Evolutionary conservation across 257 asterid species (phyloP).

Genomic region (Ballota nigra): DNA sequence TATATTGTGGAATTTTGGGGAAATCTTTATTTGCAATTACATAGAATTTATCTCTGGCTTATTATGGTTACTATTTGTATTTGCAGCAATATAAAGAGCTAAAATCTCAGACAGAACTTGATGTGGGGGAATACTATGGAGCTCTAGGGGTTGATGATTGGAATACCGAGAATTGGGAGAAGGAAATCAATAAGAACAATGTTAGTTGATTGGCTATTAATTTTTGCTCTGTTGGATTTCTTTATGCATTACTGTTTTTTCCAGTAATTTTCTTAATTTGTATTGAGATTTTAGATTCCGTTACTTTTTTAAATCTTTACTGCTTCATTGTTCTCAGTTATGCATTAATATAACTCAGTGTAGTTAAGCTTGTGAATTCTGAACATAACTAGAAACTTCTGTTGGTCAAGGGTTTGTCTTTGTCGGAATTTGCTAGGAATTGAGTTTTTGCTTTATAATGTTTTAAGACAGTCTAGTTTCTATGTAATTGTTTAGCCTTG

Average conservation of each 20-base stretch:
- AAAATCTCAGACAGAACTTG: constrained; percentile 50
- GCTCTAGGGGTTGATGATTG: constrained; percentile 72
- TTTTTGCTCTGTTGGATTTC: not conserved
- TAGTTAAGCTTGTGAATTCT: not conserved
- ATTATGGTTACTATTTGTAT: constrained; percentile 17
- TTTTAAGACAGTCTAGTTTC: too few relatives aligned
- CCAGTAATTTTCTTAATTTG: constrained; percentile 9
- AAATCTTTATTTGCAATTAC: not conserved
- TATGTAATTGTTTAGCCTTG: too few relatives aligned
- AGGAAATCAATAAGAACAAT: constrained; percentile 53
- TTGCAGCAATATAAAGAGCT: constrained; percentile 71
- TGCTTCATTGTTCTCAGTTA: not conserved
- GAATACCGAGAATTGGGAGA: constrained; percentile 56
- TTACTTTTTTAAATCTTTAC: not conserved
- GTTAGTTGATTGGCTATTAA: constrained; percentile 43
- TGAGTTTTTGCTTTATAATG: too few relatives aligned
- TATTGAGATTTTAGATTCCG: not conserved
- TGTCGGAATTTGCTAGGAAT: too few relatives aligned
- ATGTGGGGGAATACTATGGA: constrained; percentile 69
- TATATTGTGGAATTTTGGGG: not conserved
- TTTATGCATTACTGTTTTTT: not conserved
- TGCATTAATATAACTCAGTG: not conserved
- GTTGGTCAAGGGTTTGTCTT: too few relatives aligned
- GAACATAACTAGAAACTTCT: constrained; percentile 3
- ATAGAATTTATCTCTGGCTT: not conserved